phyloP scores from a whole-genome alignment of 305 asterid genomes.

The Fraxinus dipetala region DNA sequence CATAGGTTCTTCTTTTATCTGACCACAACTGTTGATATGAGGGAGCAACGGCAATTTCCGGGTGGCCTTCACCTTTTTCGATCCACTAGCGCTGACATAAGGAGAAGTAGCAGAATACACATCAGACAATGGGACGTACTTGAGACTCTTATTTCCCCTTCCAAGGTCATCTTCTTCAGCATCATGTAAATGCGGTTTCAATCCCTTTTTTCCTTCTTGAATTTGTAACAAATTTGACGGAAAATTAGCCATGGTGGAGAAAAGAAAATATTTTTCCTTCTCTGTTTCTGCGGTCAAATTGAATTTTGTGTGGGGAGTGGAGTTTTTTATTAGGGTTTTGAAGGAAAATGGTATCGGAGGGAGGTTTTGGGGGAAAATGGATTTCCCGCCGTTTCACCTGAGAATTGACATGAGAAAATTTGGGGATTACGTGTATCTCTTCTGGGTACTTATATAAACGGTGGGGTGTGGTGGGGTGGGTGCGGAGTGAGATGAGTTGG shows the following conservation, averaged over 20 bases:
- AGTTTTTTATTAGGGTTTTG: conserved; percentile 44
- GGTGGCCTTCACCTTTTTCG: conserved; percentile 74
- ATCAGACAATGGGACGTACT: conserved; percentile 76
- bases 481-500: background rate
- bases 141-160: conserved; percentile 43
- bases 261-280: conserved; percentile 20
- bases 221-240: conserved; percentile 27
- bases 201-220: conserved; percentile 29
- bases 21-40: conserved; percentile 37
- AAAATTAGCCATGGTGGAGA: conserved; percentile 28
- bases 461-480: background rate
- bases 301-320: conserved; percentile 8
- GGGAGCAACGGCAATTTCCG: conserved; percentile 28
- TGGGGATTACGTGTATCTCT: background rate
- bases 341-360: conserved; percentile 15
- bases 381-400: conserved; percentile 52
- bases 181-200: conserved; percentile 36
- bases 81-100: conserved; percentile 59
- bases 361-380: conserved; percentile 22
- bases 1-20: conserved; percentile 8
- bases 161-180: conserved; percentile 47
- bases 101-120: conserved; percentile 93
- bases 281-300: conserved; percentile 7
- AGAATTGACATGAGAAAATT: conserved; percentile 18
- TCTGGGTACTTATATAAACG: background rate